phyloP scores from a whole-genome alignment of 352 stramenopile genomes.

The Globisporangium recalcitrans region DNA sequence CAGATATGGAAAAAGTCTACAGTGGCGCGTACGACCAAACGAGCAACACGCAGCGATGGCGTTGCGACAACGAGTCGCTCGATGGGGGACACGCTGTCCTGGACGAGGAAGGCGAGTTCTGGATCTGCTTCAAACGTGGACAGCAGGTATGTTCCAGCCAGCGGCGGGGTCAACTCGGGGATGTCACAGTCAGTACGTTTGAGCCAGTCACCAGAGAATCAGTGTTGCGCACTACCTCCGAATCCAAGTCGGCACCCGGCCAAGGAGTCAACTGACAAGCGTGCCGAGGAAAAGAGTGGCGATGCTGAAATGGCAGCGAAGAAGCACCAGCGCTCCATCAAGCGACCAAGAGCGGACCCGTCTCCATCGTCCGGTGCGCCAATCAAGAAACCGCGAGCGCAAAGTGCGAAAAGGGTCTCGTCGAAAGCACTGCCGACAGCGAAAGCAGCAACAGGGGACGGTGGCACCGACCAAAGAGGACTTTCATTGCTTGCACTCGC shows the following conservation, averaged over 20 bases:
- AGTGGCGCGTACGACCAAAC: neutral
- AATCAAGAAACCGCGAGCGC: neutral
- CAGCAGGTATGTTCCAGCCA: neutral
- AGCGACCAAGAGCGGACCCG: neutral
- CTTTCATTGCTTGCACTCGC: conserved; percentile 4
- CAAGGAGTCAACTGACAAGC: neutral
- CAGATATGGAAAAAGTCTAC: neutral
- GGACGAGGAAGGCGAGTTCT: neutral
- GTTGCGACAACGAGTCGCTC: neutral
- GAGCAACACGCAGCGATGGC: neutral
- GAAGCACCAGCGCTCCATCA: neutral
- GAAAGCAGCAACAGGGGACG: neutral
- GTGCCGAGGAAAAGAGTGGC: neutral
- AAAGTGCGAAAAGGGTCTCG: neutral
- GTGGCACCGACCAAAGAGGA: neutral
- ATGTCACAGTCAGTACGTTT: neutral
- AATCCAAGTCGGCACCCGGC: neutral
- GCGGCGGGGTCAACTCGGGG: too few species aligned
- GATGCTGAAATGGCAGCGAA: neutral
- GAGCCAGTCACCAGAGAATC: neutral
- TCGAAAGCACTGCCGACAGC: neutral
- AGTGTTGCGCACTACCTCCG: neutral
- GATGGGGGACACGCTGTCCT: neutral
- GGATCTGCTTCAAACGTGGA: neutral
- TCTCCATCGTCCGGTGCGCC: neutral